These are phyloP conservation scores for Aphanoascus verrucosus DNA, from an alignment of 2,329 filamentous ascomycete genomes.

Conservation along the genomic window DNA sequence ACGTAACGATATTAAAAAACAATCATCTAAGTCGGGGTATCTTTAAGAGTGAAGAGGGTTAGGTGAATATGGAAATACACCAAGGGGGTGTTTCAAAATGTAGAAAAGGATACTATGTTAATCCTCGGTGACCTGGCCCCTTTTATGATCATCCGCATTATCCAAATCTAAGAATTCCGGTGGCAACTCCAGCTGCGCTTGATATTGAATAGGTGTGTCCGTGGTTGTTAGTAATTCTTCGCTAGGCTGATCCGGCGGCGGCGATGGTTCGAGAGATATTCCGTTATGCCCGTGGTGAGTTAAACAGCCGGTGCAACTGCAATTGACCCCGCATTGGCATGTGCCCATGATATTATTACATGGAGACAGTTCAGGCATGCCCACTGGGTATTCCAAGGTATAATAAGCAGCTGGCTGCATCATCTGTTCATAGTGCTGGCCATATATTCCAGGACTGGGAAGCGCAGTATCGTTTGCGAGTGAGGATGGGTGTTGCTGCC, in stretches of 20 bases:
- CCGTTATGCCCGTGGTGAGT: slow-evolving; percentile 43
- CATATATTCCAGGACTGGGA: slow-evolving; percentile 1
- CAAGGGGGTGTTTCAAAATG: background rate
- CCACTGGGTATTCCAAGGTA: slow-evolving; percentile 34
- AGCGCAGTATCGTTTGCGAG: background rate
- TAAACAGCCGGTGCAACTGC: slow-evolving; percentile 43
- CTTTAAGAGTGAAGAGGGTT: background rate
- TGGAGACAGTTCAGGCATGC: slow-evolving; percentile 22
- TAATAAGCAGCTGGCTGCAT: slow-evolving; percentile 36
- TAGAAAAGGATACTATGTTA: background rate
- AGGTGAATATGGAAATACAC: background rate
- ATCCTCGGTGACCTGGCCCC: background rate
- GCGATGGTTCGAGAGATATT: slow-evolving; percentile 26
- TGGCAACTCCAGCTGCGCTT: background rate
- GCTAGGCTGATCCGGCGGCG: slow-evolving; percentile 8
- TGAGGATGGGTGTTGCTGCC: background rate
- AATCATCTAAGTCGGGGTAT: background rate
- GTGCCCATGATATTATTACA: slow-evolving; percentile 42
- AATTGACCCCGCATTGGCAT: slow-evolving; percentile 44
- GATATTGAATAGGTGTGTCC: background rate
- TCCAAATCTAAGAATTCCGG: background rate
- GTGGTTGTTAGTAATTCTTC: background rate
- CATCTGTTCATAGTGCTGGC: slow-evolving; percentile 19
- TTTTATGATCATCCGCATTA: background rate
- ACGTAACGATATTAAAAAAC: no score